A percentile compares a stretch with the other conserved stretches of the same genome.
Evolutionary conservation across 2,329 filamentous ascomycete genomes (phyloP).

Genomic region (Ophiostoma triangulosporum): DNA sequence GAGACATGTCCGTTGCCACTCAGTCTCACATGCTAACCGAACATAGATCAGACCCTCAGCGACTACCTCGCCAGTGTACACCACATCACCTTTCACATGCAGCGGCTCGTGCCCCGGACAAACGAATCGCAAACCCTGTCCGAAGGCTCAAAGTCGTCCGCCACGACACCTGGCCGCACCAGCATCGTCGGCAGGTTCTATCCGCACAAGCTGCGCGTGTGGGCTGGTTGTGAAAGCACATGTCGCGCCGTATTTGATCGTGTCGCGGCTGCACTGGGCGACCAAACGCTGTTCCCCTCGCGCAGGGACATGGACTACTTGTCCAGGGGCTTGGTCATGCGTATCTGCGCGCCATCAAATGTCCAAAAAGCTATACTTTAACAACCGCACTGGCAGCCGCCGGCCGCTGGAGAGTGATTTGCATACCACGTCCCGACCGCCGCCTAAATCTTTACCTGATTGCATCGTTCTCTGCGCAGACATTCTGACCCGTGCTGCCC

Average conservation of each 20-base stretch:
- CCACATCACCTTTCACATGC: background rate
- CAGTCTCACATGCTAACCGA: background rate
- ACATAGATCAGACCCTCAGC: background rate
- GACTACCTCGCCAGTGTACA: conserved; percentile 1
- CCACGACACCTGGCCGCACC: conserved; percentile 8
- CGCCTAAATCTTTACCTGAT: conserved; percentile 8
- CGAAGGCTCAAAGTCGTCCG: conserved; percentile 1
- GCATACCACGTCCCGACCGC: background rate
- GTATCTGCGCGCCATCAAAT: background rate
- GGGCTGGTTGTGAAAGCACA: background rate
- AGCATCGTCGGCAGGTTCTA: conserved; percentile 7
- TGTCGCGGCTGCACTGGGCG: background rate
- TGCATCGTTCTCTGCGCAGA: conserved; percentile 8
- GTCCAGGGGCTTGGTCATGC: background rate
- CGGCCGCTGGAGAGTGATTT: background rate
- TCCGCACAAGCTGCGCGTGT: conserved; percentile 2
- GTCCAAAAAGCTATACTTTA: background rate
- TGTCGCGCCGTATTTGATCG: conserved; percentile 1
- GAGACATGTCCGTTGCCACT: too few relatives aligned
- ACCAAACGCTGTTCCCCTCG: background rate
- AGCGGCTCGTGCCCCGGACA: background rate
- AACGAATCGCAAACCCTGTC: background rate
- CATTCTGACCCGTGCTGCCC: background rate
- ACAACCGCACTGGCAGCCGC: background rate
- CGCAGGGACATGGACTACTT: background rate